phyloP scores from a whole-genome alignment of 345 rosid genomes.

The Capsella bursapastoris region DNA sequence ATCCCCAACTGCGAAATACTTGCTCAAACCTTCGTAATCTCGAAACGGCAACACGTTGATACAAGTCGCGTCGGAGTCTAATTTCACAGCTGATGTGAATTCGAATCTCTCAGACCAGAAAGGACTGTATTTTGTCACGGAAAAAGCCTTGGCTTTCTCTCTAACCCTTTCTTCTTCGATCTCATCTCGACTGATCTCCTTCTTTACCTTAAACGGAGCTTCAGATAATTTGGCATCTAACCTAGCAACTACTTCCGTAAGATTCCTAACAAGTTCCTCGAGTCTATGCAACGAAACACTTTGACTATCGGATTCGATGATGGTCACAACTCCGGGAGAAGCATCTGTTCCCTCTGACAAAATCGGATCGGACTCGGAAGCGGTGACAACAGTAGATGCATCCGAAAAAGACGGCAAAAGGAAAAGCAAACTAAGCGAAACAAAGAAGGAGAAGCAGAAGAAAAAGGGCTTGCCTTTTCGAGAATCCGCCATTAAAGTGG shows the following conservation, averaged over 20 bases:
- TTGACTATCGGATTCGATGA: constrained; percentile 22
- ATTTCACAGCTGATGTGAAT: constrained; percentile 80
- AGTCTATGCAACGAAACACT: constrained; percentile 58
- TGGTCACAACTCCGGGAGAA: constrained; percentile 35
- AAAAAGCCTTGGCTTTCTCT: constrained; percentile 53
- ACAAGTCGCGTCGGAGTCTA: constrained; percentile 70
- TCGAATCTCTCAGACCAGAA: constrained; percentile 93
- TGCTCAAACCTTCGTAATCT: constrained; percentile 79
- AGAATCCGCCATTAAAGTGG: constrained; percentile 55
- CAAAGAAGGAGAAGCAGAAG: constrained; percentile 39
- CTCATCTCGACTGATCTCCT: constrained; percentile 32
- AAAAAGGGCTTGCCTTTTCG: constrained; percentile 61
- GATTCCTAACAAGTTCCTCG: constrained; percentile 74
- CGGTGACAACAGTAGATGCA: constrained; percentile 29
- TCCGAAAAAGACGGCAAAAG: constrained; percentile 43
- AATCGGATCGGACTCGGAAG: constrained; percentile 47
- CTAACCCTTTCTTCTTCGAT: constrained; percentile 39
- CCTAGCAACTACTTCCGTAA: constrained; percentile 67
- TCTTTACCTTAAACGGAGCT: constrained; percentile 36
- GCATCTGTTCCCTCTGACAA: constrained; percentile 39
- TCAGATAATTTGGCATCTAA: constrained; percentile 62
- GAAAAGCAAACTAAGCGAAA: constrained; percentile 46
- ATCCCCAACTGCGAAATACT: constrained; percentile 92
- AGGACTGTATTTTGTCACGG: constrained; percentile 73
- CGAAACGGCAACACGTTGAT: constrained; percentile 76